phyloP scores from a whole-genome alignment of 495 filamentous ascomycete species.

The Echria macrotheca region DNA sequence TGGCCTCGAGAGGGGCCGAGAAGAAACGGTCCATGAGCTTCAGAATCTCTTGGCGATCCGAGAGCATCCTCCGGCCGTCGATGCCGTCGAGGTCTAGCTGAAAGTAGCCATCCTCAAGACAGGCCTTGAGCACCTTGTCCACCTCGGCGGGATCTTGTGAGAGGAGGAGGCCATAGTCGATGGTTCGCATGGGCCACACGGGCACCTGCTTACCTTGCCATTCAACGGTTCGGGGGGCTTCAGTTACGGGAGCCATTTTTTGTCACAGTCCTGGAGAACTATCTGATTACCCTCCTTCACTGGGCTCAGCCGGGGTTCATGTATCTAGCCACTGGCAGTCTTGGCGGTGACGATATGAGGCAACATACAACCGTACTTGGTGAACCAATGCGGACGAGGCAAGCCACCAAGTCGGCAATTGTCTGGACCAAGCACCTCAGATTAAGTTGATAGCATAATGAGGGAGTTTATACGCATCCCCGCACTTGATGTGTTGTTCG shows the following conservation, averaged over 20 bases:
- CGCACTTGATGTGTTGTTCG: too few species aligned
- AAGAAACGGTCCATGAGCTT: conserved; percentile 51
- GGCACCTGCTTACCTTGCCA: conserved; percentile 49
- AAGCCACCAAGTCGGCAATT: too few species aligned
- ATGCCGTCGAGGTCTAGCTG: conserved; percentile 48
- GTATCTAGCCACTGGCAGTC: not conserved
- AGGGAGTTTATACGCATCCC: too few species aligned
- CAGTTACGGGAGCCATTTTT: conserved; percentile 37
- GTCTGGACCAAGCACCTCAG: too few species aligned
- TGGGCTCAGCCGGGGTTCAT: not conserved
- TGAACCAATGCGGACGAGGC: too few species aligned
- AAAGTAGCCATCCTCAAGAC: conserved; percentile 50
- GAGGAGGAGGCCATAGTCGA: conserved; percentile 43
- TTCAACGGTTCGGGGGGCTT: conserved; percentile 38
- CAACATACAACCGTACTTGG: too few species aligned
- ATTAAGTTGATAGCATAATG: too few species aligned
- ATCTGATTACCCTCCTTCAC: not conserved
- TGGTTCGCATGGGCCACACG: conserved; percentile 45
- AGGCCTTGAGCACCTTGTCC: conserved; percentile 44
- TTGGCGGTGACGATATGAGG: too few species aligned
- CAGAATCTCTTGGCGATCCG: conserved; percentile 42
- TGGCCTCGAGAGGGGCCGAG: conserved; percentile 41
- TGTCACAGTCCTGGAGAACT: too few species aligned
- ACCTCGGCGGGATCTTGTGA: conserved; percentile 44
- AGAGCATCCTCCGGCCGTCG: conserved; percentile 42